phyloP scores from a whole-genome alignment of 805 yeast species.

The Ogataea ramenticola region DNA sequence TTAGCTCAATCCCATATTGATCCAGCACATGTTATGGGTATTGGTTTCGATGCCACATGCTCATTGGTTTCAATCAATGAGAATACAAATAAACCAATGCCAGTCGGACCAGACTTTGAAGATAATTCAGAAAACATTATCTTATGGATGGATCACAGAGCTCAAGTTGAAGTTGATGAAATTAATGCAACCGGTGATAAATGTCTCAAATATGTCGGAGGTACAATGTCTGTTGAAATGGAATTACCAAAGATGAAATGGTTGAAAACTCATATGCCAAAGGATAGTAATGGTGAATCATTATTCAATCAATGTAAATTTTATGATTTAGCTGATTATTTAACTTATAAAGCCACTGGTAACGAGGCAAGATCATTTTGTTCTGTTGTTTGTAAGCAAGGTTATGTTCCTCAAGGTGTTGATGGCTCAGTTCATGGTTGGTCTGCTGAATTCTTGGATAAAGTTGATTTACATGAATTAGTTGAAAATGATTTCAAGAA shows the following conservation, averaged over 20 bases:
- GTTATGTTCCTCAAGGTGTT: slow-evolving; percentile 87
- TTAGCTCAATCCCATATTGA: slow-evolving; percentile 70
- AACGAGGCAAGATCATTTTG: slow-evolving; percentile 82
- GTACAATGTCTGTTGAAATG: slow-evolving; percentile 97
- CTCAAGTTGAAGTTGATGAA: slow-evolving; percentile 67
- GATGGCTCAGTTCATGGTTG: slow-evolving; percentile 84
- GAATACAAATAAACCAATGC: slow-evolving; percentile 58
- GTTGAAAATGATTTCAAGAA: slow-evolving; percentile 67
- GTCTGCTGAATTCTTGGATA: slow-evolving; percentile 69
- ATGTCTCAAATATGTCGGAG: slow-evolving; percentile 88
- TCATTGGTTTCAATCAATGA: slow-evolving; percentile 79
- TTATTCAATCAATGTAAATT: slow-evolving; percentile 59
- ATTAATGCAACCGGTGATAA: slow-evolving; percentile 78
- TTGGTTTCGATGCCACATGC: slow-evolving; percentile 97
- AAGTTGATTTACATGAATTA: slow-evolving; percentile 70
- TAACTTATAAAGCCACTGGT: slow-evolving; percentile 88
- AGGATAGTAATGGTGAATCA: slow-evolving; percentile 26
- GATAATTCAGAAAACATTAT: slow-evolving; percentile 74
- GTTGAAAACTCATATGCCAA: slow-evolving; percentile 81
- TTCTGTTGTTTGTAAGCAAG: slow-evolving; percentile 93
- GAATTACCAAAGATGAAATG: slow-evolving; percentile 96
- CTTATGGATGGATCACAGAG: slow-evolving; percentile 98
- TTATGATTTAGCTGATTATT: slow-evolving; percentile 86
- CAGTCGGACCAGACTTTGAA: slow-evolving; percentile 86
- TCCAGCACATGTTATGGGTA: slow-evolving; percentile 63